phyloP scores from a whole-genome alignment of 176 grass and related monocot genomes.

The Bolboschoenus planiculmis region DNA sequence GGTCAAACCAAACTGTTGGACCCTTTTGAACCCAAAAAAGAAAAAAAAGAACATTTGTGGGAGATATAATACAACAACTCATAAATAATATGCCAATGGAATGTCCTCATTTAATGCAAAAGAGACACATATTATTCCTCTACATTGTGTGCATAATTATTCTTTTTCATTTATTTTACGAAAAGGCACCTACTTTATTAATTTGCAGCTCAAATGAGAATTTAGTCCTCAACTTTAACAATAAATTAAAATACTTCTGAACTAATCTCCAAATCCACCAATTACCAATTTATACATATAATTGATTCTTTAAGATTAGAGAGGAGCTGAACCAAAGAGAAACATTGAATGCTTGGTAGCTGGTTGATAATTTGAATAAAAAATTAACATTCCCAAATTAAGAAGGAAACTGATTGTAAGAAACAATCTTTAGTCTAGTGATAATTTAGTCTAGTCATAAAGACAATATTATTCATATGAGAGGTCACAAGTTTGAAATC shows the following conservation, averaged over 20 bases:
- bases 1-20: neutral
- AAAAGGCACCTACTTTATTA: neutral
- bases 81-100: neutral
- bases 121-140: neutral
- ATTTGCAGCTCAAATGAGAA: neutral
- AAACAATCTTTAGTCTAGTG: no score
- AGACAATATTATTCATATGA: no score
- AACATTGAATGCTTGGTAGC: no score
- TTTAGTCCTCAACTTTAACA: neutral
- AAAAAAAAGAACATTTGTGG: neutral
- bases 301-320: no score
- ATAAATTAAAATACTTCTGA: neutral
- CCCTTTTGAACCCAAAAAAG: neutral
- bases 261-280: neutral
- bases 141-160: neutral
- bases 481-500: no score
- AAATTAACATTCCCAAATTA: no score
- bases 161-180: neutral
- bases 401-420: no score
- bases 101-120: slow-evolving; percentile 1
- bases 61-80: neutral
- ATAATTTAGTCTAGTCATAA: no score
- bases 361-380: no score
- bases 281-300: neutral
- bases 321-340: no score